Base-by-base conservation (phyloP, 1,284 basidiomycete species). In the Moniliophthora roreri region DNA sequence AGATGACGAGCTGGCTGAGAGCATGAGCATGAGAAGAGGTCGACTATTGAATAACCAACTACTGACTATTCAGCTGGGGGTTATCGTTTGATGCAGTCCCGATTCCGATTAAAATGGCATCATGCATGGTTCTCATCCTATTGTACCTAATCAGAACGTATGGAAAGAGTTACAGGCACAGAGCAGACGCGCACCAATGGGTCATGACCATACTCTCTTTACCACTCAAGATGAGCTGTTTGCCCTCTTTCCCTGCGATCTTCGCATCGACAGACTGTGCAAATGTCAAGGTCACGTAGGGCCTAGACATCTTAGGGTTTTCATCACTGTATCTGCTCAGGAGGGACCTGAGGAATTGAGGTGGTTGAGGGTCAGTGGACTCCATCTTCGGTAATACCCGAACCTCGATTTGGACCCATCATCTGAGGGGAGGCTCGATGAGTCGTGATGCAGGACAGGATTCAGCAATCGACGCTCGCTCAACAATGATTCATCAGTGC, bases 241-340 rank as follows among this genome's bases (percentile, higher is more conserved):
- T 74, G 6, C 92, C 87, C 13, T 77, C 76, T 4, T 71, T 69
- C 0, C 92, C 94, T 0, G 93, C 93, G 57, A 98, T 96, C 70
- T 94, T 95, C 28, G 85, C 92, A 72, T 99, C 95, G 45, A 95
- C 74, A 1, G 93, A 96, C 68, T 98, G 95, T 1, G 96, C 96
- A 72, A 95, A 99, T 1, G 96, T 97, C 8, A 99, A 73, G 0
- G 95, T 98, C 18, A 91, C 82, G 50, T 72, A 73, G 1, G 86
- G 85, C n/a, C 76, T 74, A 48, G 52, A 46, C 15, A 58, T 36
- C 16, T 52, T 56, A 18, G 59, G 37, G 53, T 52, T 23, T 16
- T 37, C 23, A 4, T 11, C 4, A 28, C 37, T 48, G 36, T 53
- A 60, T 34, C 44, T 48, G 28, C 48, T 32, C 9, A 58, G 42